A percentile compares a stretch with the other conserved stretches of the same genome.
Conservation (phyloP, 148 eudicot genomes). For the Spergularia marina region DNA sequence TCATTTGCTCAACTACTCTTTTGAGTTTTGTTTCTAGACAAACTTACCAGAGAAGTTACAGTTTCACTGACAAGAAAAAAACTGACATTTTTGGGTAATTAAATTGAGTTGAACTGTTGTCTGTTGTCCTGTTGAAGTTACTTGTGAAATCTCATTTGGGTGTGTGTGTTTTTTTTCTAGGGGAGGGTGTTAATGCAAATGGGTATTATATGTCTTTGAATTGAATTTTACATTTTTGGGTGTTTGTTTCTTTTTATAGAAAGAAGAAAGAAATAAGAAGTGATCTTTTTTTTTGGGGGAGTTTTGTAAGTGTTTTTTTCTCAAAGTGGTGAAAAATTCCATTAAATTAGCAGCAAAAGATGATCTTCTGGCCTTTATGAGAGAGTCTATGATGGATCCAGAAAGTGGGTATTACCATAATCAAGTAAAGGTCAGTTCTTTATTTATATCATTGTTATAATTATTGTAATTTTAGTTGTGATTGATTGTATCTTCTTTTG, state of each 20-base stretch:
- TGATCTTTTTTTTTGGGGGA: not conserved
- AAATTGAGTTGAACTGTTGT: too few relatives aligned
- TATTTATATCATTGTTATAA: not conserved
- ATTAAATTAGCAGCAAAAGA: constrained; percentile 26
- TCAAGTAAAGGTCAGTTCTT: constrained; percentile 61
- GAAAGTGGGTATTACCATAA: constrained; percentile 68
- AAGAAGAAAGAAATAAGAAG: not conserved
- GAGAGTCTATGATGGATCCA: constrained; percentile 67
- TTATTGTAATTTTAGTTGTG: not conserved
- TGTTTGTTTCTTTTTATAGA: too few relatives aligned
- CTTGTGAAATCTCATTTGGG: not conserved
- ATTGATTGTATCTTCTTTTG: not conserved
- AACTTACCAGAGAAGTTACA: constrained; percentile 23
- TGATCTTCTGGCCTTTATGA: constrained; percentile 39
- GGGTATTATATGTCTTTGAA: constrained; percentile 20
- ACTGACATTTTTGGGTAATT: not conserved
- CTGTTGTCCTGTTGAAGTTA: too few relatives aligned
- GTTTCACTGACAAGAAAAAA: not conserved
- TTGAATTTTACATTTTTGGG: not conserved
- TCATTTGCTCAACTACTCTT: constrained; percentile 32
- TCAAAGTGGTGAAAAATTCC: constrained; percentile 27
- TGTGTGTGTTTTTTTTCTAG: constrained; percentile 1
- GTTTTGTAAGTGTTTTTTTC: constrained; percentile 26
- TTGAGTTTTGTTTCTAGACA: not conserved
- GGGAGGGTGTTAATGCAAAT: constrained; percentile 26